Conservation (phyloP, 1,284 basidiomycete species). For the Ceratobasidium sp. region DNA sequence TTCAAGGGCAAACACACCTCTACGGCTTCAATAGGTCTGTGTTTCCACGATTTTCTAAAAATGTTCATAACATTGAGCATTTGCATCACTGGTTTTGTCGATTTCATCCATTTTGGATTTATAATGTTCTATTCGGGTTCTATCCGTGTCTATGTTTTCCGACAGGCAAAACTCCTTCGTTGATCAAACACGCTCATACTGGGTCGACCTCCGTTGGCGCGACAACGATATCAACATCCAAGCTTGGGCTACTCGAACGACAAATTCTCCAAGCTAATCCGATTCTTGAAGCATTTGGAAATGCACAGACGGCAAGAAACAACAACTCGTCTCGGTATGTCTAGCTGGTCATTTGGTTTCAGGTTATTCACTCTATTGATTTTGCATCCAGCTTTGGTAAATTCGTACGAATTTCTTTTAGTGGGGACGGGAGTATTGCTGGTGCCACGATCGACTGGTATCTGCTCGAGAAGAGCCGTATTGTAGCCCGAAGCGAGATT, state of each 20-base stretch:
- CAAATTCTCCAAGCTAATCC: slow-evolving; percentile 99
- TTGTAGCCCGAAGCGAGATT: slow-evolving; percentile 87
- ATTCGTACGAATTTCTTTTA: slow-evolving; percentile 97
- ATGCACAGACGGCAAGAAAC: slow-evolving; percentile 98
- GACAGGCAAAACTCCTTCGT: slow-evolving; percentile 23
- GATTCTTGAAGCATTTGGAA: slow-evolving; percentile 97
- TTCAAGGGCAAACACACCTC: slow-evolving; percentile 56
- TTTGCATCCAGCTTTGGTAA: slow-evolving; percentile 69
- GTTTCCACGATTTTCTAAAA: too few species aligned
- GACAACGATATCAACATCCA: slow-evolving; percentile 69
- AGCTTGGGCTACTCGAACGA: slow-evolving; percentile 90
- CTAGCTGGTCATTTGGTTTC: not conserved
- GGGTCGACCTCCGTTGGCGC: slow-evolving; percentile 56
- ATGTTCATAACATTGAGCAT: not conserved
- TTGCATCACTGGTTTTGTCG: slow-evolving; percentile 40
- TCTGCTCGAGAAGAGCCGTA: slow-evolving; percentile 95
- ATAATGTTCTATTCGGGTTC: slow-evolving; percentile 14
- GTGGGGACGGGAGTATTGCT: slow-evolving; percentile 92
- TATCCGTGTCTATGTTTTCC: slow-evolving; percentile 5
- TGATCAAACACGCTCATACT: slow-evolving; percentile 41
- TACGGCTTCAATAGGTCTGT: slow-evolving; percentile 33
- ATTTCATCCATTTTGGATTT: slow-evolving; percentile 60
- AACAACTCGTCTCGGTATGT: slow-evolving; percentile 97
- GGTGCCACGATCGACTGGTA: slow-evolving; percentile 99
- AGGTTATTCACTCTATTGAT: slow-evolving; percentile 49